Evolutionary conservation across 805 yeast genomes (phyloP), one percentile per base, ranked within the genome.

Genomic region (Candida piceae): DNA sequence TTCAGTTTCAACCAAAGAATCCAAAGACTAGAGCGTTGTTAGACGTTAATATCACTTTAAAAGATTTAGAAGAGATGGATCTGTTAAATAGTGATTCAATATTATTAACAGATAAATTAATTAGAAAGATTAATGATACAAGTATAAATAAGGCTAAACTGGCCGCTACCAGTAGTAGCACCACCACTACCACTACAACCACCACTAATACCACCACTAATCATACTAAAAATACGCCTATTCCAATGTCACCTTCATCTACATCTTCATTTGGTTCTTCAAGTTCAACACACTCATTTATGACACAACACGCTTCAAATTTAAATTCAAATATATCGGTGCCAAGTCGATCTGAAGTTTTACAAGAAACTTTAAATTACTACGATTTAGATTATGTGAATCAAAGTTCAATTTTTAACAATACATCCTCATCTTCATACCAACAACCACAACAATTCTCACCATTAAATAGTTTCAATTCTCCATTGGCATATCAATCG

Each of bases 1-100:
- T 79, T 41, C 76, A 75, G 15, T 83, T 67, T 50, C 55, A 51
- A 5, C 78, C 89, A 0, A 49, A 49, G 13, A 51, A 62, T 11
- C 45, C 43, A 0, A 43, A 54, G 13, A 61, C 76, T 0, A 59
- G 69, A 23, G 60, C 72, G 0, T 46, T 76, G 2, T 42, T 76
- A 19, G 80, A 76, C 45, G 69, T 67, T 28, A 66, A 67, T 36
- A 66, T 70, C 5, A 70, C 68, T 4, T 46, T 64, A 13, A 57
- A 64, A n/a, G 62, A 67, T 13, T 52, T 66, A 4, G 54, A 52
- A 12, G 49, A 48, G 32, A 37, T 57, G 27, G 49, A 64, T n/a
- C 26, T 57, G 2, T 34, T 51, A 13, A 35, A 38, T 11, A 40
- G 35, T 21, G 32, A 25, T 9, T 32, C 39, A 20, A 28, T 52